Evolutionary conservation across 257 asterid genomes (phyloP), one percentile per base, ranked within the genome.

Genomic region (Cruciata laevipes): DNA sequence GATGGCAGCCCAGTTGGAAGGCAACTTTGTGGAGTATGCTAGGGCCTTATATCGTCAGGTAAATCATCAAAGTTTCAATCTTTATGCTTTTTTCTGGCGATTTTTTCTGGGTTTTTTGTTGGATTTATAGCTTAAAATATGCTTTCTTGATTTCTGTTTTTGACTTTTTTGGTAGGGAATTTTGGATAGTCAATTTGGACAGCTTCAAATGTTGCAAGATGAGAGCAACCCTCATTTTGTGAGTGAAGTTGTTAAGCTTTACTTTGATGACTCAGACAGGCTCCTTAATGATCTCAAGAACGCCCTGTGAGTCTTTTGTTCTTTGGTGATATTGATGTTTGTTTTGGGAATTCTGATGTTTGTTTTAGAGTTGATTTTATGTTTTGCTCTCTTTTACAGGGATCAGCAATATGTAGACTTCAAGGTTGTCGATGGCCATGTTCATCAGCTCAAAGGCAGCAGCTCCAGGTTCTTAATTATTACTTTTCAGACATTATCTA

Each of bases 391-490:
- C 72, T 75, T 67, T 24, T 75, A 68, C 73, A 88, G 92, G 73
- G 80, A 81, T 68, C 90, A 79, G 76, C 89, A 72, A 79, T 79
- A 59, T 67, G 89, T 88, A 62, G 89, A 90, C 78, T 90, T 90
- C 55, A 85, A 77, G 79, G 86, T 82, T 80, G 79, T 90, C 68
- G 96, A 88, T 86, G 95, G 93, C 37, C 75, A 84, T 69, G 95
- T 88, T 83, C 97, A 90, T 73, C 97, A 90, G 75, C 77, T 88
- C 31, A 90, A 90, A 77, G 97, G 97, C 30, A 90, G 97, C 87
- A 90, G 96, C 77, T 86, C 97, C 72, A 90, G 97, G 96, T 88
- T 70, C 7, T 5, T 14, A 21, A 47, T 7, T 8, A 38, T 38
- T 7, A 33, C 38, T 33, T 33, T 7, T 33, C 6, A 6, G 38